Conservation (phyloP, 345 rosid genomes). For the Citrus glauca region DNA sequence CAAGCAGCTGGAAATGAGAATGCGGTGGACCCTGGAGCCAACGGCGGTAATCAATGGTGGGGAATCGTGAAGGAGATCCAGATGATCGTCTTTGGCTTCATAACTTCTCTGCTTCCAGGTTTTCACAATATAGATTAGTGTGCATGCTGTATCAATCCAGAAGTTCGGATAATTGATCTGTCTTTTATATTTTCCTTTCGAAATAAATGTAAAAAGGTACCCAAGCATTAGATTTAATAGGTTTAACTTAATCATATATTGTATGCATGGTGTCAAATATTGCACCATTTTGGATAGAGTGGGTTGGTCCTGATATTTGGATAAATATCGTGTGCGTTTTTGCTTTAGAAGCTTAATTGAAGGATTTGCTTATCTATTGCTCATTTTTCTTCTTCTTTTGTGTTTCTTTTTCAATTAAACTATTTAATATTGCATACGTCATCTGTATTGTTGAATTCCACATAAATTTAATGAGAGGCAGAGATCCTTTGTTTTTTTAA, state of each 20-base stretch:
- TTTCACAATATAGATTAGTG: slow-evolving; percentile 86
- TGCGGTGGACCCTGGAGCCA: slow-evolving; percentile 31
- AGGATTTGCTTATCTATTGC: not conserved
- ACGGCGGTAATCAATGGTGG: slow-evolving; percentile 88
- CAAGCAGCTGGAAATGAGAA: slow-evolving; percentile 58
- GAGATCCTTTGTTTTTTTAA: no score
- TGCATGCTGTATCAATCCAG: not conserved
- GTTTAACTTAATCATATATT: not conserved
- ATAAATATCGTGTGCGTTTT: not conserved
- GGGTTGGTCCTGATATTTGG: not conserved
- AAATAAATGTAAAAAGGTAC: slow-evolving; percentile 11
- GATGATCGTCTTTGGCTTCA: slow-evolving; percentile 94
- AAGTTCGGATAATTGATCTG: not conserved
- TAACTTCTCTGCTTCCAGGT: slow-evolving; percentile 95
- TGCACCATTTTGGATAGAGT: not conserved
- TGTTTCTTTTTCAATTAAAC: not conserved
- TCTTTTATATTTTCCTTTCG: not conserved
- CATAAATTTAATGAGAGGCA: no score
- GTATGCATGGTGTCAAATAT: slow-evolving; percentile 2
- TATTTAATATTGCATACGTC: no score
- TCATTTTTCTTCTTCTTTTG: not conserved
- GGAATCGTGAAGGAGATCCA: slow-evolving; percentile 93
- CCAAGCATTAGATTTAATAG: not conserved
- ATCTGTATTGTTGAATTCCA: no score
- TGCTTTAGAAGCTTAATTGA: not conserved